Conservation (phyloP, 192 early-diverging fungal species). For the Funneliformis geosporum region DNA sequence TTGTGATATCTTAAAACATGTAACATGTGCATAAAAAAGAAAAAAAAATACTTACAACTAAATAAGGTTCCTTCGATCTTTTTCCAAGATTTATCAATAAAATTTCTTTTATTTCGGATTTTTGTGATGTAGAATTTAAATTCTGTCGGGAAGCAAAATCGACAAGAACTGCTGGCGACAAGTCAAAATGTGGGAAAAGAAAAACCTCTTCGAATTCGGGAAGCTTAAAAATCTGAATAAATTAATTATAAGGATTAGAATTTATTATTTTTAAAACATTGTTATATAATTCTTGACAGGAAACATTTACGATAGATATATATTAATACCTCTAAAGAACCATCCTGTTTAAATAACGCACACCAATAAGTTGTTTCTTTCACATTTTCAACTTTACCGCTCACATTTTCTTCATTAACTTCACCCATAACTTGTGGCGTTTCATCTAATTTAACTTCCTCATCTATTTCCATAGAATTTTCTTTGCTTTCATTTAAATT, state of each 20-base stretch:
- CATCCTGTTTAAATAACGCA: slow-evolving; percentile 61
- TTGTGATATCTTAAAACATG: too few species aligned
- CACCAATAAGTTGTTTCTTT: slow-evolving; percentile 63
- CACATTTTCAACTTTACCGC: slow-evolving; percentile 39
- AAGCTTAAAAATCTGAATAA: slow-evolving; percentile 53
- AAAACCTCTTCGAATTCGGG: slow-evolving; percentile 60
- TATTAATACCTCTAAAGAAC: slow-evolving; percentile 59
- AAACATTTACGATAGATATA: not conserved
- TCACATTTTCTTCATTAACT: slow-evolving; percentile 48
- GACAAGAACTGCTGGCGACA: slow-evolving; percentile 54
- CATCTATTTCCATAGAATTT: slow-evolving; percentile 13
- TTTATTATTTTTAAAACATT: not conserved
- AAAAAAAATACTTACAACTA: slow-evolving; percentile 59
- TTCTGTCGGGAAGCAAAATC: slow-evolving; percentile 50
- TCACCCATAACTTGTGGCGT: slow-evolving; percentile 33
- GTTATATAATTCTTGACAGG: not conserved
- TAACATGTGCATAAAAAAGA: not conserved
- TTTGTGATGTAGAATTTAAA: slow-evolving; percentile 40
- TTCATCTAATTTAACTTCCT: slow-evolving; percentile 37
- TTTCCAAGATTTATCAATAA: slow-evolving; percentile 66
- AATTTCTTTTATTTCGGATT: slow-evolving; percentile 69
- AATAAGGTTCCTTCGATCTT: slow-evolving; percentile 57
- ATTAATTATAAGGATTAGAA: not conserved
- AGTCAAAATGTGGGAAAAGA: slow-evolving; percentile 57
- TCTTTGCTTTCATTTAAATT: not conserved